These are phyloP conservation scores for Xylariaceae sp. DNA, from an alignment of 2,329 filamentous ascomycete genomes.

Conservation along the genomic window DNA sequence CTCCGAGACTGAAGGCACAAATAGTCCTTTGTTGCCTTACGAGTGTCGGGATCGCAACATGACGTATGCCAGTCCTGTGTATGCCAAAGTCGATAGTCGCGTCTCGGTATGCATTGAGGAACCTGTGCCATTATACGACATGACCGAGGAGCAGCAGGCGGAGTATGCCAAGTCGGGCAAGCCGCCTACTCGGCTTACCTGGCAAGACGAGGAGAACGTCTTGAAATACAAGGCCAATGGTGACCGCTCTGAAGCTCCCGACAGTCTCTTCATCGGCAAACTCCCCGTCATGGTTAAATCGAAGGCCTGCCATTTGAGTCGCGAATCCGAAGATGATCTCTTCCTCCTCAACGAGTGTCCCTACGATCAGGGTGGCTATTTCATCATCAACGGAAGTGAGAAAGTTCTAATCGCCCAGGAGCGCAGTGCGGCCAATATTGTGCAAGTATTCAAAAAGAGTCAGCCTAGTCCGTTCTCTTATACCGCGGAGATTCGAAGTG, in stretches of 20 bases:
- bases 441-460: conserved; percentile 98
- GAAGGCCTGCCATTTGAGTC: conserved; percentile 84
- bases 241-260: conserved; percentile 62
- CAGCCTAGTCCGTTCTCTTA: conserved; percentile 87
- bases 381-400: conserved; percentile 98
- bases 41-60: conserved; percentile 93
- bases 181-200: conserved; percentile 53
- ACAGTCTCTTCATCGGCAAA: conserved; percentile 87
- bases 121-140: conserved; percentile 59
- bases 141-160: conserved; percentile 59
- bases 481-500: conserved; percentile 92
- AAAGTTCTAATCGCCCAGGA: conserved; percentile 98
- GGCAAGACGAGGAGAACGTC: conserved; percentile 54
- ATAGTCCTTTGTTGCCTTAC: conserved; percentile 81
- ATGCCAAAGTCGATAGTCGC: conserved; percentile 80
- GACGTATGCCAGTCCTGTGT: conserved; percentile 89
- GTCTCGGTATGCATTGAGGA: conserved; percentile 78
- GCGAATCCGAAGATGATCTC: conserved; percentile 76
- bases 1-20: conserved; percentile 86
- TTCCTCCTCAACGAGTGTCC: conserved; percentile 95
- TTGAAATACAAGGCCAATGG: conserved; percentile 52
- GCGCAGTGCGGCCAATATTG: conserved; percentile 94
- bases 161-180: conserved; percentile 52
- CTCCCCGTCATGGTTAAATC: conserved; percentile 98
- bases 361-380: conserved; percentile 97